These are phyloP conservation scores for Fraxinus dipetala DNA, from an alignment of 305 asterid genomes.

Conservation along the genomic window DNA sequence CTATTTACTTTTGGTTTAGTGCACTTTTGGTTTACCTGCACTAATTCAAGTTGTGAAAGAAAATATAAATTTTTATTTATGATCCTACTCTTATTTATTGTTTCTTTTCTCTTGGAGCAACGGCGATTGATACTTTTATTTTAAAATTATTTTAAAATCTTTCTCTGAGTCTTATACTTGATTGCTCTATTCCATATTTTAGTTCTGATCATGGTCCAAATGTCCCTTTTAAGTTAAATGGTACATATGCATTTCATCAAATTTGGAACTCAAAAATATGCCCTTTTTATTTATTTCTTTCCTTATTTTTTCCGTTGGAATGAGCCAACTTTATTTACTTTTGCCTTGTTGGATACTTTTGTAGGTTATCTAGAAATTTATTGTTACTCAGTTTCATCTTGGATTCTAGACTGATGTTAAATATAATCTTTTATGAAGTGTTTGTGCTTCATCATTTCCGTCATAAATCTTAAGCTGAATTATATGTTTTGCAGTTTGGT, in stretches of 20 bases:
- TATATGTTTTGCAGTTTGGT: constrained; percentile 64
- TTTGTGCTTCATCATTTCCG: background rate
- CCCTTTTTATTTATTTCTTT: background rate
- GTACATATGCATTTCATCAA: background rate
- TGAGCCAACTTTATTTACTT: background rate
- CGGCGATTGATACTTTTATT: background rate
- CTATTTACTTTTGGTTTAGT: background rate
- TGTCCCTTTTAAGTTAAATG: constrained; percentile 9
- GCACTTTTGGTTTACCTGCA: background rate
- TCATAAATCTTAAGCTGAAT: constrained; percentile 10
- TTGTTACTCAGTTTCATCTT: background rate
- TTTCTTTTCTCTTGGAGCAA: background rate
- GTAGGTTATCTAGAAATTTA: background rate
- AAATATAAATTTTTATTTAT: background rate
- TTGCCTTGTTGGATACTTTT: background rate
- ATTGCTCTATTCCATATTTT: background rate
- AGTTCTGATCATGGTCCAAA: background rate
- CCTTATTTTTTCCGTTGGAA: background rate
- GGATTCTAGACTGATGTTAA: background rate
- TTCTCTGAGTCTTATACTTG: background rate
- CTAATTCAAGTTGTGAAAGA: background rate
- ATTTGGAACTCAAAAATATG: background rate
- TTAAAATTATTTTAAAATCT: background rate
- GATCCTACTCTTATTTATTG: background rate
- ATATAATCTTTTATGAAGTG: background rate